Base-by-base conservation (phyloP, 305 asterid genomes). In the Solanum aculeatissimum region DNA sequence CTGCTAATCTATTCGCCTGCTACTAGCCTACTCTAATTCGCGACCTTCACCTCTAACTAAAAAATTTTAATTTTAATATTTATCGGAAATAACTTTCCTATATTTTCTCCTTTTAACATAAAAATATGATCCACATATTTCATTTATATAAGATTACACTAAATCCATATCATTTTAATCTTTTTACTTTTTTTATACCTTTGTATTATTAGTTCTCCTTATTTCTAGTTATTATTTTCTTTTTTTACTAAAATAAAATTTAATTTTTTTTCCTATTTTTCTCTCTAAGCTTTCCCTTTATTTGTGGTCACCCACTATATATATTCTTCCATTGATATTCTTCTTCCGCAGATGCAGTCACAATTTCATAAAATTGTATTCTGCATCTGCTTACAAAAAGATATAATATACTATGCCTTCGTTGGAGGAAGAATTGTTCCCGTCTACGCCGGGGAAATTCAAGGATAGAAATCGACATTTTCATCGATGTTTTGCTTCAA, bases 401-500 rank as follows among this genome's bases (percentile, higher is more conserved):
- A n/a, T n/a, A n/a, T n/a, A n/a, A n/a, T n/a, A n/a, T n/a, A n/a
- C n/a, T 21, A 58, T 91, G 95, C 93, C 94, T 62, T 86, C 91
- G 10, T 40, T 84, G 86, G 91, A 90, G 43, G 94, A 90, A 45
- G 92, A 93, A 71, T 86, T 92, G 82, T 92, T 92, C 38, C 97
- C 97, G 0, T 90, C 95, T 4, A 93, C 94, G 63, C 97, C 97
- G 75, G 96, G 96, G 6, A 93, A 94, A 84, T 91, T 90, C 66
- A 92, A 92, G 84, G 96, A 92, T 62, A 83, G 89, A 40, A 92
- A 93, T 88, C 91, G 97, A 1, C 93, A 92, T 75, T 85, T 92
- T 77, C 92, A 90, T 80, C 88, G 98, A 8, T 95, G 95, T 68
- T 92, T 93, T 90, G 92, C 97, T 14, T 95, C 98, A 49, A 93